These are phyloP conservation scores for Ophiostoma perfectum DNA, from an alignment of 2,329 filamentous ascomycete species.

Conservation along the genomic window DNA sequence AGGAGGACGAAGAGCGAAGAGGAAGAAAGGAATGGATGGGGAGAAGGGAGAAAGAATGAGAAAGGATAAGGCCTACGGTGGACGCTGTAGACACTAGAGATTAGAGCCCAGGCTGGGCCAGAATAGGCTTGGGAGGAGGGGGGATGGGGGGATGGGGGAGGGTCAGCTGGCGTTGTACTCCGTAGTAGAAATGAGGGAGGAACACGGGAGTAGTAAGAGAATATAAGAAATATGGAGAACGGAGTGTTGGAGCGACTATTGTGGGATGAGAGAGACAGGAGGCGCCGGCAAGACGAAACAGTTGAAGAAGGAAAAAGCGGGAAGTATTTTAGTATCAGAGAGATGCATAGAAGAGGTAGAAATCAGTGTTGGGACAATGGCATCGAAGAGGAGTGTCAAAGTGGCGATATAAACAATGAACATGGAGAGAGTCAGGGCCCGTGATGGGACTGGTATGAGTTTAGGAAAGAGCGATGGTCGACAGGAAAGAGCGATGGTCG, in stretches of 20 bases:
- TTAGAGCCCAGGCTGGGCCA: neutral
- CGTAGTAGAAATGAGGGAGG: neutral
- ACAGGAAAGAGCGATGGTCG: too few species aligned
- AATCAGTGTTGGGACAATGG: too few species aligned
- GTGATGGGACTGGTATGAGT: too few species aligned
- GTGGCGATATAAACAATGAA: too few species aligned
- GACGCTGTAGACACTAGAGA: neutral
- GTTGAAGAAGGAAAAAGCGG: neutral
- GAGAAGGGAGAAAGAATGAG: neutral
- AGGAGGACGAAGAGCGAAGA: neutral
- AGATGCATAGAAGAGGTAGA: too few species aligned
- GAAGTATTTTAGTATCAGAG: neutral
- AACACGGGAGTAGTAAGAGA: neutral
- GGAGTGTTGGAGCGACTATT: neutral
- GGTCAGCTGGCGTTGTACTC: neutral
- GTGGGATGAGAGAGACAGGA: constrained; percentile 9
- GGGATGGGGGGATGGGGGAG: constrained; percentile 1
- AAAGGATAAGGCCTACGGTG: neutral
- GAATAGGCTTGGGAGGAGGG: neutral
- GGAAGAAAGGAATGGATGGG: constrained; percentile 1
- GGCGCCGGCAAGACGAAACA: constrained; percentile 7
- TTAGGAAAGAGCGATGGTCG: too few species aligned
- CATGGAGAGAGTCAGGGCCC: too few species aligned
- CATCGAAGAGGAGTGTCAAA: too few species aligned
- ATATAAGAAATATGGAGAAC: constrained; percentile 1